A percentile compares a stretch with the other conserved stretches of the same genome.
phyloP scores from a whole-genome alignment of 1,284 basidiomycete genomes.

The Cryptococcus sp. region DNA sequence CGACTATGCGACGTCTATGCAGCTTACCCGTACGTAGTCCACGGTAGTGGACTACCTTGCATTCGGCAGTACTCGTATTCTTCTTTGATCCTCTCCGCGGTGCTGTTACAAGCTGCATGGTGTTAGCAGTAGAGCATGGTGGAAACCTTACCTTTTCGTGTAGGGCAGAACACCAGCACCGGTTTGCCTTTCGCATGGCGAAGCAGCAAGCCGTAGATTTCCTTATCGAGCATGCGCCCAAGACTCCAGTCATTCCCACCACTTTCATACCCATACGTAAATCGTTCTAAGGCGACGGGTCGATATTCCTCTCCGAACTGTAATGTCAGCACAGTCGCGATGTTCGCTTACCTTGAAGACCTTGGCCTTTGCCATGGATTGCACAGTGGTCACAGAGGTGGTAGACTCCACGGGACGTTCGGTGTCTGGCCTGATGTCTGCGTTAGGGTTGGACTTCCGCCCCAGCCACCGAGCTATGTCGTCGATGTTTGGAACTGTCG shows the following conservation, averaged over 20 bases:
- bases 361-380: constrained; percentile 59
- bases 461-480: constrained; percentile 91
- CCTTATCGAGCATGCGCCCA: constrained; percentile 69
- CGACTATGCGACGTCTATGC: no score
- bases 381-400: not conserved
- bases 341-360: constrained; percentile 66
- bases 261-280: constrained; percentile 65
- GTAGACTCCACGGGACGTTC: no score
- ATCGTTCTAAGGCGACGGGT: constrained; percentile 75
- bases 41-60: constrained; percentile 63
- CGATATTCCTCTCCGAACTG: constrained; percentile 90
- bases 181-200: constrained; percentile 73
- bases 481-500: constrained; percentile 83
- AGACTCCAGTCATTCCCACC: constrained; percentile 79
- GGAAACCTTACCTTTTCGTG: constrained; percentile 67
- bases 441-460: constrained; percentile 17
- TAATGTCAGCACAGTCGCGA: constrained; percentile 8
- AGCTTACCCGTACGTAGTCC: constrained; percentile 52
- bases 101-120: constrained; percentile 47
- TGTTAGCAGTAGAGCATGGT: constrained; percentile 3
- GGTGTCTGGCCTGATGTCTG: no score
- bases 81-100: constrained; percentile 73
- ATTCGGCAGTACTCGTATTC: constrained; percentile 65
- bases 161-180: constrained; percentile 80
- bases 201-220: constrained; percentile 69